Conservation (phyloP, 257 asterid species). For the Ocimum tenuiflorum region DNA sequence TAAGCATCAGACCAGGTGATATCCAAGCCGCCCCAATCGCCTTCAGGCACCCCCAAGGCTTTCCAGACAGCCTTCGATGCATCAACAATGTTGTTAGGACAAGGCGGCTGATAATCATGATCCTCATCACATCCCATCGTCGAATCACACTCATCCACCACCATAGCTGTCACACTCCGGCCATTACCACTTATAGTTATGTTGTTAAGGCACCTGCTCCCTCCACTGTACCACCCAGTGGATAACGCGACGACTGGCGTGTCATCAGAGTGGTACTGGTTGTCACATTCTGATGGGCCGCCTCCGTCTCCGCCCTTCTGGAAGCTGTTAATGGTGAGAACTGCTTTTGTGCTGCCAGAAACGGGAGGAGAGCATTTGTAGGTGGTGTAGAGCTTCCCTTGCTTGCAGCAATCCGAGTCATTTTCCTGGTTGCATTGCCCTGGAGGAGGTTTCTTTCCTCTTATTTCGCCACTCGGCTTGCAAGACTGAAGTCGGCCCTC, state of each 20-base stretch:
- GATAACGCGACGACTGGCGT: background rate
- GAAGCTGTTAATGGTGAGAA: background rate
- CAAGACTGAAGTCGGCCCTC: background rate
- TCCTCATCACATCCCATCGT: background rate
- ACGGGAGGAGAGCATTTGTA: background rate
- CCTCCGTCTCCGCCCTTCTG: background rate
- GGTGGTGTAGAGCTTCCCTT: background rate
- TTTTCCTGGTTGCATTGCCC: background rate
- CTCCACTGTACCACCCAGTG: background rate
- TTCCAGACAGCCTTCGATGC: background rate
- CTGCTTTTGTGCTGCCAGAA: background rate
- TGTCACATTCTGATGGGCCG: background rate
- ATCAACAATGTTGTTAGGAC: background rate
- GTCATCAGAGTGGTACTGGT: background rate
- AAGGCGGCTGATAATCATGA: background rate
- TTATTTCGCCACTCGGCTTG: background rate
- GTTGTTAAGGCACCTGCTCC: background rate
- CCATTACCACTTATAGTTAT: background rate
- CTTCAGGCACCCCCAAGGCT: background rate
- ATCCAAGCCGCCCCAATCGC: background rate
- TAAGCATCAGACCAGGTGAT: background rate
- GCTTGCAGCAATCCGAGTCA: background rate
- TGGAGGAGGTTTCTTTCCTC: background rate
- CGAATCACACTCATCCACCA: background rate
- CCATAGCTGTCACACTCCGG: background rate